These are phyloP conservation scores for Erythrophleum ivorense DNA, from an alignment of 331 rosid species.

Conservation along the genomic window DNA sequence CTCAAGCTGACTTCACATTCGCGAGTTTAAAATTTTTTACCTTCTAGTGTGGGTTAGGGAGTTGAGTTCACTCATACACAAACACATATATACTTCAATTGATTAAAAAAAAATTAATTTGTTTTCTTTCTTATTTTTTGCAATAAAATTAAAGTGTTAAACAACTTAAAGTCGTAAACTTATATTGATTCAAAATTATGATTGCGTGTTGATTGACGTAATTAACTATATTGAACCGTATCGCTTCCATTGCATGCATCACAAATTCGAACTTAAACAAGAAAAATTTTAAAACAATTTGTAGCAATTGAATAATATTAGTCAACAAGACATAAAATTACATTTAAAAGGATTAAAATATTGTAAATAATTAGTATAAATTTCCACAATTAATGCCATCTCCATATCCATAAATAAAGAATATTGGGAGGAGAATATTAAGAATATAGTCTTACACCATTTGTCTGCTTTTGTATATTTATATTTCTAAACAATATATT, in stretches of 20 bases:
- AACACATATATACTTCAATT: too few relatives aligned
- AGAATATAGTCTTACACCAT: neutral
- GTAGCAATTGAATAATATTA: neutral
- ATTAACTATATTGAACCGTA: neutral
- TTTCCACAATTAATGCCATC: constrained; percentile 17
- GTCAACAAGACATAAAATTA: neutral
- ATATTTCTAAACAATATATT: constrained; percentile 1
- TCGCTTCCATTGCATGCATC: neutral
- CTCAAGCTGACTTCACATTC: too few relatives aligned
- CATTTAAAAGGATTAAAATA: neutral
- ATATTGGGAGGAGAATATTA: neutral
- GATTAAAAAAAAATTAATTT: neutral
- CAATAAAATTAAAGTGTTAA: neutral
- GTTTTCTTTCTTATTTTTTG: neutral
- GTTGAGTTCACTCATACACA: too few relatives aligned
- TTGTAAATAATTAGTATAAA: neutral
- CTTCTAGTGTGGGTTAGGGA: too few relatives aligned
- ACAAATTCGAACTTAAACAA: neutral
- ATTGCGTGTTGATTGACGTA: neutral
- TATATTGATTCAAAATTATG: neutral
- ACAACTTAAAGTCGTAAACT: neutral
- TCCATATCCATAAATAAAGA: neutral
- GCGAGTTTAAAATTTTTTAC: neutral
- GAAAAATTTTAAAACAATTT: neutral
- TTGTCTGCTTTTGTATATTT: constrained; percentile 16